Conservation (phyloP, 495 filamentous ascomycete species). For the Diplogelasinospora grovesii region DNA sequence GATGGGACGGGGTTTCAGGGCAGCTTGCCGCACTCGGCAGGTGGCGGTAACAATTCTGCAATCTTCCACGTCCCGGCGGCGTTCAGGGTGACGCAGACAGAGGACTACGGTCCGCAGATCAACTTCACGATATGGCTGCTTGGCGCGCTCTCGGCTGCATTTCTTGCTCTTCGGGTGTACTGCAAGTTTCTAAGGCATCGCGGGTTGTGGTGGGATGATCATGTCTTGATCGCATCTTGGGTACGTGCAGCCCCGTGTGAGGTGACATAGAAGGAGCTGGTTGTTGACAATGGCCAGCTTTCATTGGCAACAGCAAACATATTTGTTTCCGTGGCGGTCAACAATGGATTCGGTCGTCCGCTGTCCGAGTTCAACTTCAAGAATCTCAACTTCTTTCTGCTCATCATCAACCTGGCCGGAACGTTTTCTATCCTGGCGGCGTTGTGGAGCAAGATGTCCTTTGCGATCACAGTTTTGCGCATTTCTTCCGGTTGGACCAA, state of each 20-base stretch:
- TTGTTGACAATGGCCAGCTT: conserved; percentile 7
- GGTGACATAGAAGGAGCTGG: no score
- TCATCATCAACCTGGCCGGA: conserved; percentile 23
- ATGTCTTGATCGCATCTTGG: conserved; percentile 32
- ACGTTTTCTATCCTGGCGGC: conserved; percentile 29
- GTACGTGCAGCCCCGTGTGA: no score
- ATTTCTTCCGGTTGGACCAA: conserved; percentile 28
- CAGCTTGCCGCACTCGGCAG: conserved; percentile 1
- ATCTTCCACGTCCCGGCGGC: conserved; percentile 1
- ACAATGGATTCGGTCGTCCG: conserved; percentile 22
- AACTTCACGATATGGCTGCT: conserved; percentile 37
- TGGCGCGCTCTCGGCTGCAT: conserved; percentile 25
- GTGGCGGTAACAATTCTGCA: conserved; percentile 5
- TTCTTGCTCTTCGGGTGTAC: conserved; percentile 30
- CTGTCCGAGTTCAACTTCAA: conserved; percentile 18
- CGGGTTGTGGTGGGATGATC: conserved; percentile 31
- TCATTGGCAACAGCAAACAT: conserved; percentile 44
- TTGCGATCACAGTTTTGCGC: conserved; percentile 28
- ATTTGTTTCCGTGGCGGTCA: conserved; percentile 55
- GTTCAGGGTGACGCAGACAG: conserved; percentile 8
- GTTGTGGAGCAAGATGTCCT: conserved; percentile 28
- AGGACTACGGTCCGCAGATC: conserved; percentile 30
- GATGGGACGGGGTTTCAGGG: conserved; percentile 10
- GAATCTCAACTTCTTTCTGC: conserved; percentile 19
- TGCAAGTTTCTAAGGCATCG: conserved; percentile 27